Base-by-base conservation (phyloP, 2,329 filamentous ascomycete species). In the Aureobasidium pullulans region DNA sequence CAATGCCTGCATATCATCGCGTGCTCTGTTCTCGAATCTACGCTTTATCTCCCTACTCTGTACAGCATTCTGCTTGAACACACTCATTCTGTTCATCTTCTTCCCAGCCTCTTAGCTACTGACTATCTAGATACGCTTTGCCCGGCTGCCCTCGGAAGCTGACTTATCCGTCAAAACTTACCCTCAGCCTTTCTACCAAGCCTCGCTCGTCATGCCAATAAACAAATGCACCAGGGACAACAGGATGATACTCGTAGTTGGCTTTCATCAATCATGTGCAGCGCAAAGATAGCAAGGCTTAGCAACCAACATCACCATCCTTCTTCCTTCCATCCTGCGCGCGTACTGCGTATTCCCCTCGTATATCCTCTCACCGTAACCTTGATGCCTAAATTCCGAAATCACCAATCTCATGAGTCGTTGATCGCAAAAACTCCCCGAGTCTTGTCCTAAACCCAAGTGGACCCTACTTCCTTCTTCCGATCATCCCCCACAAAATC, bases 161-260 rank as follows among this genome's bases (percentile, higher is more conserved):
- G 52, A 37, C 52, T 28, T 13, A 56, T 28, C 40, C 52, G 52
- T 56, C 52, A 44, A 37, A 56, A 44, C 52, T 29, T 46, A 37
- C 29, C 39, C 32, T 28, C 16, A 46, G 52, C 52, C 52, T 44
- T 56, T 11, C 50, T 54, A 16, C 34, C 52, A 56, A 56, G 52
- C 52, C 52, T 53, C 52, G 31, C 52, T 37, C 52, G 52, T 56
- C 52, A 56, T 46, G 52, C 52, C 52, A 56, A 46, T 54, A 43
- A 23, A 31, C 28, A 43, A 39, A 10, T 50, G 31, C 47, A 52
- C 19, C 48, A 31, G 11, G 37, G 6, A 40, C 37, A 40, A 40
- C 37, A 13, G 15, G 37, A 13, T 6, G 6, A n/a, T n/a, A 40
- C 34, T 9, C 8, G 13, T 36, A 36, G 34, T 9, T 13, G 13